These are phyloP conservation scores for Lasiodiplodia hormozganensis DNA, from an alignment of 2,329 filamentous ascomycete species.

Conservation along the genomic window DNA sequence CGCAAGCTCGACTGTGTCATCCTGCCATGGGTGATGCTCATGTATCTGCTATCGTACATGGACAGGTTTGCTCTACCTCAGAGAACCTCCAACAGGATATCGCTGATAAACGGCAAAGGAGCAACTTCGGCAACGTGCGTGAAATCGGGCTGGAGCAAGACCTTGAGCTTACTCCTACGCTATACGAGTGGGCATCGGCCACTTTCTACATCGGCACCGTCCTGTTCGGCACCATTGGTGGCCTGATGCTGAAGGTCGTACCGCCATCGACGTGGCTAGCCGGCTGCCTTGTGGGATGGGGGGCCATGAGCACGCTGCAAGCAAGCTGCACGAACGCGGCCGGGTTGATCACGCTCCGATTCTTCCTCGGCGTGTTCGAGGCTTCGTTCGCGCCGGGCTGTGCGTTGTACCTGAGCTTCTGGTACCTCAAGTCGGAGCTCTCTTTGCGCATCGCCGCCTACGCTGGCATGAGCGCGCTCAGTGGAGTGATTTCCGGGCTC, in stretches of 20 bases:
- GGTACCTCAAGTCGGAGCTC: background rate
- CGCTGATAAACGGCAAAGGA: background rate
- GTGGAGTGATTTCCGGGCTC: background rate
- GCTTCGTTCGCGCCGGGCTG: constrained; percentile 1
- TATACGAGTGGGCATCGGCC: background rate
- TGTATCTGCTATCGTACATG: constrained; percentile 59
- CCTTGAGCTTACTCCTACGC: background rate
- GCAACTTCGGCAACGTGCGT: background rate
- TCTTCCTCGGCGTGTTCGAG: constrained; percentile 1
- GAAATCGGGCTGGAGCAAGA: background rate
- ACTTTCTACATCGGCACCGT: constrained; percentile 3
- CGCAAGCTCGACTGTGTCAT: constrained; percentile 53
- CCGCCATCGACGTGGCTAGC: background rate
- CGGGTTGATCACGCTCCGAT: background rate
- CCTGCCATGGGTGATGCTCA: constrained; percentile 56
- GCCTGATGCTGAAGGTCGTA: background rate
- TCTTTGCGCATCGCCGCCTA: background rate
- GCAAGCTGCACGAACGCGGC: constrained; percentile 3
- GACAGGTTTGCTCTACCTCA: constrained; percentile 37
- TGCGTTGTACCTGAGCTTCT: background rate
- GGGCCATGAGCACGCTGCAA: background rate
- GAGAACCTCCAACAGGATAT: background rate
- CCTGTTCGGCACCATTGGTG: background rate
- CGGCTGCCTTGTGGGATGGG: background rate
- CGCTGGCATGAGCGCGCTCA: background rate